Evolutionary conservation across 805 yeast species (phyloP).

Genomic region (Hanseniaspora valbyensis): DNA sequence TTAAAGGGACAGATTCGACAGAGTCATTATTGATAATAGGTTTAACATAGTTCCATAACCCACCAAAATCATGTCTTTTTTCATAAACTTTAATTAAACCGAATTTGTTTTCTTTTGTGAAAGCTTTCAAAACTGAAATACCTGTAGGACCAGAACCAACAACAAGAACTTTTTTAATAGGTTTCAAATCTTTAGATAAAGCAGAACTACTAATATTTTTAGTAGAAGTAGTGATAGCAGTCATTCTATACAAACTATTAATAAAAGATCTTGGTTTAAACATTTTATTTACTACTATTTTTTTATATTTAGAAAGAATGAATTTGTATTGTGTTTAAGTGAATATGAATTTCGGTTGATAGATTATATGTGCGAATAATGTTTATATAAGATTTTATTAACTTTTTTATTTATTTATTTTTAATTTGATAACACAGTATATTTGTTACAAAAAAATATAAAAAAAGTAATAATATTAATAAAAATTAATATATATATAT

Average conservation of each 20-base stretch:
- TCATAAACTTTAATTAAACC: conserved; percentile 47
- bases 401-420: no score
- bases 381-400: no score
- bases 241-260: background rate
- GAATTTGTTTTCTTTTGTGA: conserved; percentile 39
- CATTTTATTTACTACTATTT: no score
- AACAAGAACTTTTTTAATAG: conserved; percentile 39
- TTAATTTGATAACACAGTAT: no score
- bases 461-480: no score
- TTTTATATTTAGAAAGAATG: no score
- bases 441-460: no score
- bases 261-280: background rate
- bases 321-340: no score
- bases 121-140: conserved; percentile 48
- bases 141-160: conserved; percentile 71
- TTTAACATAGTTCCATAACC: conserved; percentile 57
- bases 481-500: no score
- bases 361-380: no score
- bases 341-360: no score
- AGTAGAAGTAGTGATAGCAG: background rate
- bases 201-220: no score
- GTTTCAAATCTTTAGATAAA: background rate
- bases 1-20: conserved; percentile 25
- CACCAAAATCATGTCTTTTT: conserved; percentile 46
- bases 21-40: conserved; percentile 22